Evolutionary conservation across 2,329 filamentous ascomycete genomes (phyloP).

Genomic region (Coniochaeta hoffmannii): DNA sequence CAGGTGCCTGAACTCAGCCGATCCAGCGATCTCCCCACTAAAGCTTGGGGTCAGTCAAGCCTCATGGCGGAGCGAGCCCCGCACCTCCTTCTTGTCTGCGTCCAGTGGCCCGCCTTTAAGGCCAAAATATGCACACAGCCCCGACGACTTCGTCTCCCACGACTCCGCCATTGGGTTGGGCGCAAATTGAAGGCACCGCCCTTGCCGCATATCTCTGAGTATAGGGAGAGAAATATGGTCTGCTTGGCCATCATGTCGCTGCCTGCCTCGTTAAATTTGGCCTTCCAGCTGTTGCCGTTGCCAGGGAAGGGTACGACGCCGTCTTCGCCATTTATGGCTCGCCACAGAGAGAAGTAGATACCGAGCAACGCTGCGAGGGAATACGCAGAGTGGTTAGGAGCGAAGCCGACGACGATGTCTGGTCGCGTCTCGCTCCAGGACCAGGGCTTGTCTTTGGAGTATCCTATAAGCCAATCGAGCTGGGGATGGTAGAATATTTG

Average conservation of each 20-base stretch:
- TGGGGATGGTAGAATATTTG: conserved; percentile 32
- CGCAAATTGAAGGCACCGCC: conserved; percentile 16
- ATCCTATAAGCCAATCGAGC: conserved; percentile 27
- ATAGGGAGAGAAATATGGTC: conserved; percentile 13
- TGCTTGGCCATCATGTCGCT: conserved; percentile 27
- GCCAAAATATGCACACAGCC: conserved; percentile 14
- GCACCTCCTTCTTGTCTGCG: conserved; percentile 19
- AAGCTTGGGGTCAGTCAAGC: too few species aligned
- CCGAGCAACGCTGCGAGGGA: conserved; percentile 27
- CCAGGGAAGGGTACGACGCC: conserved; percentile 30
- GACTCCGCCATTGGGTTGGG: conserved; percentile 10
- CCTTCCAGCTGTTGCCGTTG: conserved; percentile 26
- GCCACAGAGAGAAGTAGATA: conserved; percentile 27
- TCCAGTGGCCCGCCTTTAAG: conserved; percentile 15
- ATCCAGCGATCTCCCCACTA: too few species aligned
- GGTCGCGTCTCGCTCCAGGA: conserved; percentile 31
- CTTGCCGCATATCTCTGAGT: conserved; percentile 9
- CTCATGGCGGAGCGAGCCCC: too few species aligned
- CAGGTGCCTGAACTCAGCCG: too few species aligned
- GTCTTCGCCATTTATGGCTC: conserved; percentile 26
- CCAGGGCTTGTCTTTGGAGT: conserved; percentile 27
- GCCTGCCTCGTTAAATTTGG: conserved; percentile 28
- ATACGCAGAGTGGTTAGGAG: conserved; percentile 30
- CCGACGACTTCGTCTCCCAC: conserved; percentile 17
- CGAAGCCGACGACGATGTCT: conserved; percentile 32